Conservation (phyloP, 495 filamentous ascomycete genomes). For the Astrothelium subdiscretum region DNA sequence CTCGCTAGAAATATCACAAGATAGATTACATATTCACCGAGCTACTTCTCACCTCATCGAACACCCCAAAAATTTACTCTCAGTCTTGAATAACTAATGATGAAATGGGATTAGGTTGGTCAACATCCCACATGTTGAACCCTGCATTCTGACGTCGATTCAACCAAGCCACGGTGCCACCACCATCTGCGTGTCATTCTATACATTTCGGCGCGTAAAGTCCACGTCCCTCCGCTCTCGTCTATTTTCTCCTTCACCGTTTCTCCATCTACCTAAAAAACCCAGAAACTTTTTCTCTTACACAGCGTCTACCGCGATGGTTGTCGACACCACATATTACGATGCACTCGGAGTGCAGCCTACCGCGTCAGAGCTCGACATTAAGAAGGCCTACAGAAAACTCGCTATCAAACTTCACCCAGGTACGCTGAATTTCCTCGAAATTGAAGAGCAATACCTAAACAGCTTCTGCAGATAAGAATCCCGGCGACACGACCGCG, state of each 20-base stretch:
- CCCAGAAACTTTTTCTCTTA: not conserved
- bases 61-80: too few species aligned
- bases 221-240: not conserved
- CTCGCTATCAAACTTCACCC: constrained; percentile 73
- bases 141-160: too few species aligned
- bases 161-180: not conserved
- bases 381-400: constrained; percentile 99
- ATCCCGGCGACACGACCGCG: constrained; percentile 91
- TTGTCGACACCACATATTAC: constrained; percentile 45
- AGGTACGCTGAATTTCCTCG: constrained; percentile 29
- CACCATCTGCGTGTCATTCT: not conserved
- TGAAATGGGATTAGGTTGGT: too few species aligned
- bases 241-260: not conserved
- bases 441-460: not conserved
- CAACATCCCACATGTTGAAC: too few species aligned
- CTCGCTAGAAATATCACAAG: not conserved
- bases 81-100: too few species aligned
- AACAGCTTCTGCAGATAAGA: constrained; percentile 59
- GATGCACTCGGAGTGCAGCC: constrained; percentile 81
- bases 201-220: not conserved
- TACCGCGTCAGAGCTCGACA: constrained; percentile 85
- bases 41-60: too few species aligned
- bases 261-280: not conserved
- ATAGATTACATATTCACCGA: not conserved
- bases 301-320: constrained; percentile 16